Evolutionary conservation across 2,329 filamentous ascomycete species (phyloP), one percentile per base, ranked within the genome.

Genomic region (Didymella exigua): DNA sequence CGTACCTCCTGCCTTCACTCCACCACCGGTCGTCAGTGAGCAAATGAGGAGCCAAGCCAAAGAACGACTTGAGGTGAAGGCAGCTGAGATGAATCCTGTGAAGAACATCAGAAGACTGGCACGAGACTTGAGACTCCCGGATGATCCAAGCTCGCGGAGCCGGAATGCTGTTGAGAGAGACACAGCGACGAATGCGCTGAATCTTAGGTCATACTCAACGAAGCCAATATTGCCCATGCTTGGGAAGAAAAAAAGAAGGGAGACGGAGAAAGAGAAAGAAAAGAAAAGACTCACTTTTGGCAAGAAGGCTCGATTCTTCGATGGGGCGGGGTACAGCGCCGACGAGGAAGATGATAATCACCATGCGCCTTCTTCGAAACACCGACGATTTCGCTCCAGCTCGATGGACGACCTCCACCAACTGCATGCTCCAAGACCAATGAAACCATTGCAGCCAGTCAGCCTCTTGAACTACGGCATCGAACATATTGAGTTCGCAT

Each of bases 401-500:
- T 53, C 43, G 6, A 16, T 24, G 16, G 23, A 44, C 7, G n/a
- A 13, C 13, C 4, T 18, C 3, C 13, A 18, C 1, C 10, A 18
- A 11, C 8, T 46, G 2, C 16, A 42, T 18, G 26, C 33, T 21
- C 34, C 41, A 4, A 46, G 4, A 5, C 34, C 34, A 7, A 41
- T 23, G 11, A 34, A 23, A 21, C 42, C 34, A 14, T 1, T 13
- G 11, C 26, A n/a, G 13, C 16, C 27, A 5, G n/a, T 18, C 23
- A 36, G 24, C 8, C 29, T 47, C 4, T 29, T 53, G 30, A 14
- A 24, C 18, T 45, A 47, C 19, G 50, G 50, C 9, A 31, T 47
- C n/a, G 50, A 53, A 13, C 19, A 43, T 5, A 47, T 53, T 7
- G 50, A 53, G 10, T 47, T 47, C 10, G 14, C 50, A 5, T 53